phyloP scores from a whole-genome alignment of 2,329 filamentous ascomycete species.

The Pseudogymnoascus sp. region DNA sequence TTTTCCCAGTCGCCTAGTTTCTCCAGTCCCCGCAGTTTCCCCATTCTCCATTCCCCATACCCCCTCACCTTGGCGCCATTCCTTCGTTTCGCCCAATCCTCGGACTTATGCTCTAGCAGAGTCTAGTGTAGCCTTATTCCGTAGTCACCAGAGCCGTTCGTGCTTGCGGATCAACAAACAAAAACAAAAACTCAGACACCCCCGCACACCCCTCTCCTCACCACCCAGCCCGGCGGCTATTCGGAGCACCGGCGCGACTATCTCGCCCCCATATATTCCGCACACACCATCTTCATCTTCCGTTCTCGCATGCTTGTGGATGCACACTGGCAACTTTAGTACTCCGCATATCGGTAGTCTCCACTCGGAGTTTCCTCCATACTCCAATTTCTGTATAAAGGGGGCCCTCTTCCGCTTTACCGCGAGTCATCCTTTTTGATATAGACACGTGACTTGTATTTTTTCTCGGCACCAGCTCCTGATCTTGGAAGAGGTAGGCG shows the following conservation, averaged over 20 bases:
- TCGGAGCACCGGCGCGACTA: background rate
- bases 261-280: background rate
- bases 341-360: background rate
- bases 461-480: background rate
- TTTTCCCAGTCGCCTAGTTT: background rate
- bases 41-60: background rate
- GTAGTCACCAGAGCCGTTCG: background rate
- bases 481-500: background rate
- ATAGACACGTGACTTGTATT: background rate
- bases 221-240: background rate
- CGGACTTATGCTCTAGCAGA: background rate
- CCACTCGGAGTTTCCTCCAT: background rate
- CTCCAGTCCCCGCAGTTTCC: background rate
- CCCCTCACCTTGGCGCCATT: background rate
- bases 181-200: background rate
- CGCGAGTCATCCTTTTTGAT: background rate
- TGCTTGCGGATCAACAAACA: background rate
- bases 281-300: background rate
- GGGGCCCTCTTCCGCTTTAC: background rate
- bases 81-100: background rate
- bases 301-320: background rate
- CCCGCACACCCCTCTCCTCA: background rate
- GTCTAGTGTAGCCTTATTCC: background rate
- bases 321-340: background rate
- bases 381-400: background rate